Base-by-base conservation (phyloP, 768 basidiomycete species). In the Lactarius akahatsu region DNA sequence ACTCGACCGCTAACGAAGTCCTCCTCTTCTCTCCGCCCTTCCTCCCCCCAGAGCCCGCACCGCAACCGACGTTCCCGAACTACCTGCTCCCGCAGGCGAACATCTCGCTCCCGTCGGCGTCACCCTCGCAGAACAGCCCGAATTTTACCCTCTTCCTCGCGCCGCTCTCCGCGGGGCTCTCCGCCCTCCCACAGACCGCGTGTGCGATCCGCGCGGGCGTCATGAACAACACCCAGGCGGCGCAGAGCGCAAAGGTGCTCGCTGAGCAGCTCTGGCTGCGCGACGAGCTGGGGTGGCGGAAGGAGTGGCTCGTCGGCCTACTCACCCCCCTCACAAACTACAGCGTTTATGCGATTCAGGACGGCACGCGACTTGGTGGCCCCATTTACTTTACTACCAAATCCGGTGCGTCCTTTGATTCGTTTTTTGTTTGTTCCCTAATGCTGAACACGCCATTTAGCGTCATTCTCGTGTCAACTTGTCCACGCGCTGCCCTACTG, bases 321-420 rank as follows among this genome's bases (percentile, higher is more conserved):
- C 78, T 96, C 20, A 76, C 78, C 1, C 80, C 87, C 7, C 78
- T 78, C 11, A 91, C 89, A 38, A 95, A 95, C 71, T 95, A 94
- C 71, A 93, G 92, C 0, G 86, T 82, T 0, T 94, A 86, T 71
- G 82, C 86, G 16, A 71, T 91, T 2, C 79, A 85, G 68, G 80
- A 85, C 65, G 78, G 76, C 9, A 79, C 82, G 56, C 82, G 83
- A 70, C 81, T 92, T 57, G 85, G 82, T 63, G 86, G 84, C 2
- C 91, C 91, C 0, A 82, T 89, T 2, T 88, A 83, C 70, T 89
- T 94, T 65, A 74, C 78, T 9, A 94, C 92, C 3, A 94, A 95
- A 78, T 88, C 89, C 20, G 80, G 66, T 63, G 9, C 26, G 66
- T 34, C 18, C 10, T 11, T 30, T 5, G 28, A 5, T 58, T 43